Base-by-base conservation (phyloP, 75 land plant genomes). In the Chamaecyparis obtusa region DNA sequence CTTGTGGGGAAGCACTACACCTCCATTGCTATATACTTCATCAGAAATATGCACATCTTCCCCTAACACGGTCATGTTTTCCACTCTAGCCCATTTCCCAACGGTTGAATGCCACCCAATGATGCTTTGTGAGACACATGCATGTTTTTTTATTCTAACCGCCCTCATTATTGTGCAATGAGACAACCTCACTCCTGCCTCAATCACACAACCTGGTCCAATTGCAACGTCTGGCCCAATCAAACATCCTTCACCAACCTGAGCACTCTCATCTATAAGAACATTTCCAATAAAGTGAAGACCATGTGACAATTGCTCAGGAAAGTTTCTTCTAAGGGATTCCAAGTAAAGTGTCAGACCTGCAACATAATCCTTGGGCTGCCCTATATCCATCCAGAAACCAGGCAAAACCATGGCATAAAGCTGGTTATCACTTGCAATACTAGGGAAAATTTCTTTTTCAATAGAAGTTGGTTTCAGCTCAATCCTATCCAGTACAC, bases 381-480 rank as follows among this genome's bases (percentile, higher is more conserved):
- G 92, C 32, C 92, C 92, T 43, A 91, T 87, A 67, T 91, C 92
- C 92, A 91, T 91, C 92, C 92, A 91, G 81, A 91, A 91, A 17
- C 92, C 91, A 11, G 92, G 91, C 30, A 91, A 64, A 82, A 91
- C 92, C 92, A 91, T 91, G 5, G 92, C 92, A 85, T 84, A 91
- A 69, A 91, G 86, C 56, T 82, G 43, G 30, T 81, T 85, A 57
- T 91, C 92, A 14, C 84, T 78, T 9, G 91, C 92, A 81, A 91
- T 90, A 14, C 74, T 86, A 17, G 92, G 92, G 72, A 91, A 91
- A 11, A 91, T 75, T 41, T 91, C 92, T 87, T 91, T 91, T 86
- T 91, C 92, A 30, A 91, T 91, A 10, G 92, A 91, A 7, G 91
- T 91, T 13, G 92, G 92, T 33, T 87, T 87, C 48, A 91, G 87